These are phyloP conservation scores for Leishmania amazonensis DNA, from an alignment of 208 protist species.

Conservation along the genomic window DNA sequence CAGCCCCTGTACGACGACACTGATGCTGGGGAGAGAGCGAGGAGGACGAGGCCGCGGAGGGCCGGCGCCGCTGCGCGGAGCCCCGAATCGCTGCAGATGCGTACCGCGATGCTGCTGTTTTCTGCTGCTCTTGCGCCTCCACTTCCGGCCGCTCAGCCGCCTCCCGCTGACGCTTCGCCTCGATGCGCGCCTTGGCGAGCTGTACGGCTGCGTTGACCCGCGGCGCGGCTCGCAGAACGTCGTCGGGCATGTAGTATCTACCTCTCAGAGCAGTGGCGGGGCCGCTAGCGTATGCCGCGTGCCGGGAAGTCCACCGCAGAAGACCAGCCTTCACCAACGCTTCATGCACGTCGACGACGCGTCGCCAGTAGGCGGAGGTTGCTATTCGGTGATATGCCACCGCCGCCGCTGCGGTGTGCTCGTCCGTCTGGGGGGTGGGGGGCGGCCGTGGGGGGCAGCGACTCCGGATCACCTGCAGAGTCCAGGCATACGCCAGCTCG, in stretches of 20 bases:
- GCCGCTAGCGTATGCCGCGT: neutral
- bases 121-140: neutral
- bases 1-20: neutral
- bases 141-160: neutral
- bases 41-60: neutral
- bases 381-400: constrained; percentile 16
- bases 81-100: constrained; percentile 1
- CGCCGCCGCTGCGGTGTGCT: neutral
- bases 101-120: neutral
- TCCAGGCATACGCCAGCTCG: constrained; percentile 65
- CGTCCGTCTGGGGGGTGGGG: neutral
- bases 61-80: neutral
- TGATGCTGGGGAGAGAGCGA: neutral
- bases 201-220: constrained; percentile 45
- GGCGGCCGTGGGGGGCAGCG: constrained; percentile 16
- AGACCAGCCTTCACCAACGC: constrained; percentile 16
- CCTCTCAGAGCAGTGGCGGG: neutral
- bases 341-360: constrained; percentile 23
- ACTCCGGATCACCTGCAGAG: constrained; percentile 31
- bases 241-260: constrained; percentile 41
- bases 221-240: constrained; percentile 33
- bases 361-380: constrained; percentile 9
- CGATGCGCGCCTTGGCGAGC: constrained; percentile 20
- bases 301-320: constrained; percentile 6
- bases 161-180: constrained; percentile 13